Base-by-base conservation (phyloP, 306 rosid genomes). In the Datisca glomerata region DNA sequence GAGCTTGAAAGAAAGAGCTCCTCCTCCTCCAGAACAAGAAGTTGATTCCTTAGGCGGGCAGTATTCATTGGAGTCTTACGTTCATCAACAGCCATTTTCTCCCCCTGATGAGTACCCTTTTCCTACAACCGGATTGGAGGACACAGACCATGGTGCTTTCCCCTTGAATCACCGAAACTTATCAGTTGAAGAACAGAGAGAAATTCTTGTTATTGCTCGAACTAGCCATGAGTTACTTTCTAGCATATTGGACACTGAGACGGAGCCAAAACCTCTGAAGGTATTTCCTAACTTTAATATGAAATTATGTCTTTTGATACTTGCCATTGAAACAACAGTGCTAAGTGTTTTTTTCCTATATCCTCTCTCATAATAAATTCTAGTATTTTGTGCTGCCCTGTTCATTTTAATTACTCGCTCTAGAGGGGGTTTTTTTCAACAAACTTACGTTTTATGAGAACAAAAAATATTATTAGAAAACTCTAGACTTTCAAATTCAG, bases 201-300 rank as follows among this genome's bases (percentile, higher is more conserved):
- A 78, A 28, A 62, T 52, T 67, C 81, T 83, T 23, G 73, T 67
- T 46, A 55, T 83, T 39, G 69, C 94, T 40, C 81, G 91, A 51
- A 83, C 75, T 68, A 83, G 89, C 53, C 74, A 72, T 33, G 94
- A 83, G 38, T 51, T 83, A 49, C 76, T 83, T 47, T 60, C 94
- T 22, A 64, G 79, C 71, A 78, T 83, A 43, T 65, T 78, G 61
- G 64, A 41, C 45, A 58, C 77, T 18, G 89, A 79, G 48, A 65
- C 72, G 5, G 89, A 78, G 43, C 75, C 94, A 2, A 78, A 78
- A 65, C 61, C 70, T 53, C 53, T 78, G 31, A 75, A 83, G 94
- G 94, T 83, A 65, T 17, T 37, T 60, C 44, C 54, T 34, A 40
- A 21, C 21, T 42, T 53, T 42, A 43, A 21, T 4, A 9, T 8